Conservation (phyloP, 176 grass and related monocot species). For the Eragrostis curvula region DNA sequence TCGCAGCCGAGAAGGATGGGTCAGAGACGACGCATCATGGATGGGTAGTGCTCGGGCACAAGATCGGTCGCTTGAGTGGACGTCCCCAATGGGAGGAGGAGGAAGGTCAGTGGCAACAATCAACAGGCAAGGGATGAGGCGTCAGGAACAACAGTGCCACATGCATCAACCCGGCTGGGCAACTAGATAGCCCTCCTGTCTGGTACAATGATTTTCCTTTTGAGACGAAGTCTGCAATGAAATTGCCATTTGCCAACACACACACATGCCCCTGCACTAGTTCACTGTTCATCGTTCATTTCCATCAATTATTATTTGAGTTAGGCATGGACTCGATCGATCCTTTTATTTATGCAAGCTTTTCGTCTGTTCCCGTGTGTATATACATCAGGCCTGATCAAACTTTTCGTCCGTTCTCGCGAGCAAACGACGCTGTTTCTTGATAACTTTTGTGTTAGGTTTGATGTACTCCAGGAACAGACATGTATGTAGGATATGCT, state of each 20-base stretch:
- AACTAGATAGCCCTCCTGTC: too few relatives aligned
- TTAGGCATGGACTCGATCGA: conserved; percentile 26
- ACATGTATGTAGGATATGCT: conserved; percentile 8
- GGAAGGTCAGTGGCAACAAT: conserved; percentile 39
- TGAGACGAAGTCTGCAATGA: conserved; percentile 5
- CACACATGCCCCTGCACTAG: neutral
- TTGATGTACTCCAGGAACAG: neutral
- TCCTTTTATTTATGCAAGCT: neutral
- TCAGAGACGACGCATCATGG: neutral
- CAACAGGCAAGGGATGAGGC: conserved; percentile 45
- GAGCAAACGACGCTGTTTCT: neutral
- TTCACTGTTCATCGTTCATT: neutral
- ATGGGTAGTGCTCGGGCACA: conserved; percentile 20
- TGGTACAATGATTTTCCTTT: too few relatives aligned
- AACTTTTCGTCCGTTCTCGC: conserved; percentile 42
- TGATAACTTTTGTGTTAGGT: conserved; percentile 20
- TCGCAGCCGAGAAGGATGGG: conserved; percentile 38
- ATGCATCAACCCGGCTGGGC: neutral
- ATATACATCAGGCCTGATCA: conserved; percentile 18
- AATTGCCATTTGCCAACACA: conserved; percentile 13
- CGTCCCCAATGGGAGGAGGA: neutral
- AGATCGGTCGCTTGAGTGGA: conserved; percentile 24
- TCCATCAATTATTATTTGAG: neutral
- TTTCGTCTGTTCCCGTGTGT: neutral
- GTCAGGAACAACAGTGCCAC: conserved; percentile 29